Base-by-base conservation (phyloP, 2,329 filamentous ascomycete genomes). In the Aureobasidium leucospermi region DNA sequence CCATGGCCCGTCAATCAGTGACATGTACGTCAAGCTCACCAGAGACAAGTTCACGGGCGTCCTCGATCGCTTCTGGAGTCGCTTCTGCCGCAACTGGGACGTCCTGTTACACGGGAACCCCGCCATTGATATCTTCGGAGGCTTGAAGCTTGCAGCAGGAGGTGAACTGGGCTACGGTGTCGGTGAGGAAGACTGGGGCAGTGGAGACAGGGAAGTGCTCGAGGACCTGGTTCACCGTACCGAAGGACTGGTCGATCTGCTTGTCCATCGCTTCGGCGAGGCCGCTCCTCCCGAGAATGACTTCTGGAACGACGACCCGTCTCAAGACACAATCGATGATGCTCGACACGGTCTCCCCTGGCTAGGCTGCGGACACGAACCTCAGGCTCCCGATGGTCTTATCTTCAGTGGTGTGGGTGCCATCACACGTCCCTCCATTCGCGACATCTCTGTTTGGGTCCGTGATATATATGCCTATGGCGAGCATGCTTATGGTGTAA, bases 151-250 rank as follows among this genome's bases (percentile, higher is more conserved):
- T 34, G 90, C 92, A 11, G 89, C 88, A 6, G 91, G 90, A 36
- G 93, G 94, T 16, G 93, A 97, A 74, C 82, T 97, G 29, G 94
- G 94, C 15, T 84, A 96, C 47, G 94, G 94, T 0, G 94, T 97
- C 1, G 94, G 94, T 16, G 94, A 97, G 71, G 94, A 97, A 75
- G 90, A 96, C 59, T 87, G 91, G 71, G 93, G 93, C 4, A 96
- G 93, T 70, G 91, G 91, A 34, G 93, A 97, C 75, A 81, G 93
- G 67, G 93, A 95, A 67, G 93, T 97, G 0, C 78, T 99, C 1
- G 93, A 97, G 72, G 90, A 90, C n/a, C 84, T 96, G 63, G 85
- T 90, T 1, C 81, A 80, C 9, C 81, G 89, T 59, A 89, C 90
- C 28, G 87, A 94, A 55, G 94, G 94, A 0, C 79, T 99, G 41